A percentile compares a stretch with the other conserved stretches of the same genome.
Conservation (phyloP, 192 early-diverging fungal genomes). For the Oehlia diaphana region DNA sequence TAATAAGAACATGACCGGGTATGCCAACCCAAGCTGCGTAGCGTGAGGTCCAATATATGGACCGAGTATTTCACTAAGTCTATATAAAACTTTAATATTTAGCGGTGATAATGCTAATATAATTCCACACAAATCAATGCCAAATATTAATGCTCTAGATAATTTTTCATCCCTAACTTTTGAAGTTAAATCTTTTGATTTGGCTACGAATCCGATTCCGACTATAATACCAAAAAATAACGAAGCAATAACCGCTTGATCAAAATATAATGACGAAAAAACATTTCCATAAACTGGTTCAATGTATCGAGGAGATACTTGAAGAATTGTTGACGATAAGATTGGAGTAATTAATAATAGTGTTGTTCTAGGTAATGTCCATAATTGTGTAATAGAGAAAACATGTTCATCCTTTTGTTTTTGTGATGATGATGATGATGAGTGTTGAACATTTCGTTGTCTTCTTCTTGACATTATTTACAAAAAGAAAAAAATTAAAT, state of each 20-base stretch:
- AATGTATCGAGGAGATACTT: constrained; percentile 56
- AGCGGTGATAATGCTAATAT: constrained; percentile 54
- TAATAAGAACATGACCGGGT: constrained; percentile 48
- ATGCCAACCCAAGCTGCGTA: constrained; percentile 54
- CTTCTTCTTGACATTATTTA: neutral
- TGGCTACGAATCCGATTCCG: constrained; percentile 26
- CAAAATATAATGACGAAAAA: constrained; percentile 52
- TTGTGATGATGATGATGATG: neutral
- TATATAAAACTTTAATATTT: constrained; percentile 46
- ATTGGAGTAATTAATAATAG: constrained; percentile 44
- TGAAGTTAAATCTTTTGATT: neutral
- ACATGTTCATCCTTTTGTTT: constrained; percentile 3
- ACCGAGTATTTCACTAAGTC: constrained; percentile 52
- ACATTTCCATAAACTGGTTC: constrained; percentile 73
- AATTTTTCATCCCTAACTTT: constrained; percentile 28
- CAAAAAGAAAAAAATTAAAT: too few relatives aligned
- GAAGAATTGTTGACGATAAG: constrained; percentile 45
- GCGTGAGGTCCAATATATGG: constrained; percentile 59
- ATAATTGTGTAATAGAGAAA: constrained; percentile 26
- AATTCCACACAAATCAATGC: constrained; percentile 50
- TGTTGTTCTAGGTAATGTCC: constrained; percentile 40
- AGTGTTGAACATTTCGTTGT: neutral
- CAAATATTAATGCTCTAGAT: constrained; percentile 41
- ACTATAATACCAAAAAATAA: constrained; percentile 49
- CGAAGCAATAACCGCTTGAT: constrained; percentile 38